Evolutionary conservation across 495 filamentous ascomycete species (phyloP).

Genomic region (Talaromyces ruber): DNA sequence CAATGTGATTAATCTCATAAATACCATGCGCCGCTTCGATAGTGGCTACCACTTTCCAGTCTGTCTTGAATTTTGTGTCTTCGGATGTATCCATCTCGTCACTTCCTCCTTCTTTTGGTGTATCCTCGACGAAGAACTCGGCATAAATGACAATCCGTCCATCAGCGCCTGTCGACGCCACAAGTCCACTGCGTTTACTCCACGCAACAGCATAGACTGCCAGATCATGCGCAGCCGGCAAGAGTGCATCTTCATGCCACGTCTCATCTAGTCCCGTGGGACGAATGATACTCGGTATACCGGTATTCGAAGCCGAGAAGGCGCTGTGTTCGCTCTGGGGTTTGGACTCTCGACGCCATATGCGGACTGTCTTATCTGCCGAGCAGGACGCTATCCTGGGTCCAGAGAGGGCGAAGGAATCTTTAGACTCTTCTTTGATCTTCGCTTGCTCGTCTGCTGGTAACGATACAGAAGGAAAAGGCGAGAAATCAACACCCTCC

Average conservation of each 20-base stretch:
- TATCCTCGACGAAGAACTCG: constrained; percentile 35
- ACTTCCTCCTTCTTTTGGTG: constrained; percentile 15
- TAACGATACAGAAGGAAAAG: background rate
- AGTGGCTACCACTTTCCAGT: constrained; percentile 62
- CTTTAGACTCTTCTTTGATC: constrained; percentile 26
- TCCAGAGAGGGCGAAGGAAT: constrained; percentile 36
- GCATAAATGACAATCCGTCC: constrained; percentile 76
- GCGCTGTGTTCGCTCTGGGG: constrained; percentile 19
- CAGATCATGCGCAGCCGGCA: constrained; percentile 69
- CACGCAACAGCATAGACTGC: constrained; percentile 75
- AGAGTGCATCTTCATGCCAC: constrained; percentile 63
- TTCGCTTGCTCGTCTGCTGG: background rate
- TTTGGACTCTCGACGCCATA: constrained; percentile 65
- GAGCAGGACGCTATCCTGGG: constrained; percentile 69
- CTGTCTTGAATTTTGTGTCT: constrained; percentile 23
- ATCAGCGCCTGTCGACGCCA: constrained; percentile 82
- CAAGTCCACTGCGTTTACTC: constrained; percentile 63
- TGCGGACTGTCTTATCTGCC: constrained; percentile 65
- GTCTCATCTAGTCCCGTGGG: constrained; percentile 61
- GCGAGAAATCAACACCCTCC: constrained; percentile 41
- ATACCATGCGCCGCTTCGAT: constrained; percentile 71
- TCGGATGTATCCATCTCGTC: constrained; percentile 30
- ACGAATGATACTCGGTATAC: constrained; percentile 75
- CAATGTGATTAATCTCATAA: constrained; percentile 86
- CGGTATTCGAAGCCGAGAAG: constrained; percentile 21